phyloP scores from a whole-genome alignment of 208 protist genomes.

The Pavlovales sp. region DNA sequence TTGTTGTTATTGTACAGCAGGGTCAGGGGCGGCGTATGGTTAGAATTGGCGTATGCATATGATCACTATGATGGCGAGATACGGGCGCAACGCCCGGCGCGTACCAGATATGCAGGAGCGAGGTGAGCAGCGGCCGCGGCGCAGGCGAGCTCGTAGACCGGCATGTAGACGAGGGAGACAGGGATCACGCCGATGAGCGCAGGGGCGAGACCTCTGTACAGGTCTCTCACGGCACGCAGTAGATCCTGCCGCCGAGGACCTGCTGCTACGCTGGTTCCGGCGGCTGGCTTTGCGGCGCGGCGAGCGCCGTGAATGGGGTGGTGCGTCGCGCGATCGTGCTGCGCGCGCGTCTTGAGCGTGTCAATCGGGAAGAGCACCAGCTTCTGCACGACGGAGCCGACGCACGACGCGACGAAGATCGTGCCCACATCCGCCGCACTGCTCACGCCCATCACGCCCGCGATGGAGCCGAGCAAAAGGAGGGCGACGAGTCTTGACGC shows the following conservation, averaged over 20 bases:
- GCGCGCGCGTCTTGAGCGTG: neutral
- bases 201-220: neutral
- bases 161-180: constrained; percentile 24
- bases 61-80: no score
- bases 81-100: no score
- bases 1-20: no score
- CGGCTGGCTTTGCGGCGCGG: no score
- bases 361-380: neutral
- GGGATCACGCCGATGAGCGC: neutral
- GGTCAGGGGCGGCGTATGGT: no score
- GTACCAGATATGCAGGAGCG: neutral
- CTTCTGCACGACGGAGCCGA: neutral
- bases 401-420: neutral
- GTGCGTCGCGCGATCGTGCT: neutral
- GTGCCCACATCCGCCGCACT: neutral
- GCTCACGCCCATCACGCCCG: no score
- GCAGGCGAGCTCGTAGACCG: neutral
- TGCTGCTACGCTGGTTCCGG: no score
- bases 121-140: neutral
- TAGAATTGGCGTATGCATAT: no score
- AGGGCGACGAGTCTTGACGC: no score
- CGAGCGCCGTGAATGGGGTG: no score
- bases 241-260: no score
- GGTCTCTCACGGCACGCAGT: neutral
- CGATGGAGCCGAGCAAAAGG: no score